These are phyloP conservation scores for Candida wancherniae DNA, from an alignment of 805 yeast genomes.

Conservation along the genomic window DNA sequence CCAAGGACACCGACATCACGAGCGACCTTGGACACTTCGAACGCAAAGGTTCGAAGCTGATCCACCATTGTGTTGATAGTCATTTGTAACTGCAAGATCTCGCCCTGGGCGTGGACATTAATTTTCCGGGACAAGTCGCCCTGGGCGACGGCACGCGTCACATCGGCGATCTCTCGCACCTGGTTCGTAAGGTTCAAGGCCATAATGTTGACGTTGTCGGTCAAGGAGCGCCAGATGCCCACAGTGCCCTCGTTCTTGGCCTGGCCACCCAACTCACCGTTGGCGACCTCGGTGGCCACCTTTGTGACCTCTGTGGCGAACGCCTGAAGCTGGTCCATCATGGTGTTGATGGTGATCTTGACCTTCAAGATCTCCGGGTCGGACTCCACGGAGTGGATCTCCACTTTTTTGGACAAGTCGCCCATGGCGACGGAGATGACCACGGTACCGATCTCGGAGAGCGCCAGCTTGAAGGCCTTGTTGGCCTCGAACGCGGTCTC, in stretches of 20 bases:
- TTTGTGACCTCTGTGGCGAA: slow-evolving; percentile 79
- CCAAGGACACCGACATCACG: slow-evolving; percentile 90
- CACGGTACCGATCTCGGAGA: slow-evolving; percentile 78
- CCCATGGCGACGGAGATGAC: slow-evolving; percentile 89
- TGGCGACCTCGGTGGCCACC: slow-evolving; percentile 85
- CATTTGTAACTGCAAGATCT: slow-evolving; percentile 76
- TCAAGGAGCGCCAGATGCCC: slow-evolving; percentile 82
- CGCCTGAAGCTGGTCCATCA: slow-evolving; percentile 84
- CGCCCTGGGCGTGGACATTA: slow-evolving; percentile 90
- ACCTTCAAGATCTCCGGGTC: slow-evolving; percentile 79
- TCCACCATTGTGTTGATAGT: slow-evolving; percentile 89
- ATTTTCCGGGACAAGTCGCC: slow-evolving; percentile 82
- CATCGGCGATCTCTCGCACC: slow-evolving; percentile 81
- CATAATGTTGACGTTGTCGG: slow-evolving; percentile 84
- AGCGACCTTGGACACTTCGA: slow-evolving; percentile 82
- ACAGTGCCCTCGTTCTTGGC: slow-evolving; percentile 80
- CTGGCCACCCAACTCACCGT: slow-evolving; percentile 87
- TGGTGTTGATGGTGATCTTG: slow-evolving; percentile 75
- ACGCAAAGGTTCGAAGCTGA: slow-evolving; percentile 75
- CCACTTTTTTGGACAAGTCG: slow-evolving; percentile 76
- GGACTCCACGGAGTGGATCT: slow-evolving; percentile 62
- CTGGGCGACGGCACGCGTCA: slow-evolving; percentile 80
- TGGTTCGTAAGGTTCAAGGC: slow-evolving; percentile 72
- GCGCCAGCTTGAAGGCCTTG: slow-evolving; percentile 65
- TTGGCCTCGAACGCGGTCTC: slow-evolving; percentile 47